Evolutionary conservation across 352 stramenopile species (phyloP), one percentile per base, ranked within the genome.

Genomic region (Phytophthora ohioensis): DNA sequence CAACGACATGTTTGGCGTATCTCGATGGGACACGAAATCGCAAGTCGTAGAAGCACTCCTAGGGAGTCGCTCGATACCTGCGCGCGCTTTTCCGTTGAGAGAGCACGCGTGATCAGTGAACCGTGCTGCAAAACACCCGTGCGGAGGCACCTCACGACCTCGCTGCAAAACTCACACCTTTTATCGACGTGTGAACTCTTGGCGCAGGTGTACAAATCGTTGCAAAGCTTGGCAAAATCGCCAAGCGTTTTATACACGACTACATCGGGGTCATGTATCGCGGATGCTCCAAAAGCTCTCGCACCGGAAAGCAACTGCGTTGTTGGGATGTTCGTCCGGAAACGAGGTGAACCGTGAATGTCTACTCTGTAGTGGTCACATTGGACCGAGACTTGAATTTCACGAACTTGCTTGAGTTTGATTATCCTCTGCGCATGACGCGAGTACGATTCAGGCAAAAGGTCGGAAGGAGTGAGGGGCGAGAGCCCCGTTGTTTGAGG

Each of bases 331-430:
- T 53, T 53, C 10, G 46, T 53, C 27, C n/a, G 21, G 6, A 38
- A 7, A 8, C 17, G 46, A 17, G 2, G 13, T 45, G 46, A 53
- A 6, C 21, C 41, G n/a, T 52, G 42, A 52, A 62, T 27, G 15
- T 39, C n/a, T 6, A 64, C 13, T 7, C 13, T 13, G 21, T 51
- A 64, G 17, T 32, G 41, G 43, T 10, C 1, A 17, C 27, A 3
- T 27, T 51, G 36, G 15, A 34, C 10, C 11, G 30, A 52, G 35
- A 66, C 48, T 27, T 57, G 46, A 9, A 65, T 32, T 12, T 56
- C 46, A 46, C 36, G 47, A 13, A 66, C 32, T 43, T 57, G 34
- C 30, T 66, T 66, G 51, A 57, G 47, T 31, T 57, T 36, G 48
- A 21, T 53, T 31, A 58, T 31, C 38, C 36, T 57, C 17, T 57